Evolutionary conservation across 129 eudicot genomes (phyloP).

Genomic region (Gnaphalium uliginosum): DNA sequence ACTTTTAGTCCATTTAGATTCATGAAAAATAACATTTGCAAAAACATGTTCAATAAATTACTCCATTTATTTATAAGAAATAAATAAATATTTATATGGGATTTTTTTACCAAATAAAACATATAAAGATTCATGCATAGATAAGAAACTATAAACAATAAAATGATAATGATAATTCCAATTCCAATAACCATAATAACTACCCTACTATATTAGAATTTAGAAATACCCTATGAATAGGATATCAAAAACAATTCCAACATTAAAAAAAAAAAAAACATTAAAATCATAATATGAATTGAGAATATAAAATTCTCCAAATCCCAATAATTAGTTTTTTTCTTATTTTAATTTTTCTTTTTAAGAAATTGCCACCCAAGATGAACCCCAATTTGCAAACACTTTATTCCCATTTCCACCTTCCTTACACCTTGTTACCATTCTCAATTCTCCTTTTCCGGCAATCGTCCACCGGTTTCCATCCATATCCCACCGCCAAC

Average conservation of each 20-base stretch:
- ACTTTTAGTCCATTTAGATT: neutral
- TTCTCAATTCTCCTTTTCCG: slow-evolving; percentile 35
- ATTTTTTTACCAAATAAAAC: too few species aligned
- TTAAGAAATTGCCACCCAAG: slow-evolving; percentile 75
- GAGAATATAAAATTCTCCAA: slow-evolving; percentile 17
- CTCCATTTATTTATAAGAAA: neutral
- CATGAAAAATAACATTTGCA: neutral
- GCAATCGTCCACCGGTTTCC: slow-evolving; percentile 35
- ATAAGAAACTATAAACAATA: neutral
- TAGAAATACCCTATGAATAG: slow-evolving; percentile 42
- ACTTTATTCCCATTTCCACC: slow-evolving; percentile 56
- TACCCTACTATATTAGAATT: slow-evolving; percentile 27
- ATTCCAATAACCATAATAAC: slow-evolving; percentile 39
- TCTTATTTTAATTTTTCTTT: neutral
- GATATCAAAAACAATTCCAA: slow-evolving; percentile 36
- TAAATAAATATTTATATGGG: too few species aligned
- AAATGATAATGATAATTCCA: neutral
- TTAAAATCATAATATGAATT: slow-evolving; percentile 26
- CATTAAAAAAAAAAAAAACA: slow-evolving; percentile 1
- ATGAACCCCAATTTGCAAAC: slow-evolving; percentile 51
- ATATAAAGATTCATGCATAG: neutral
- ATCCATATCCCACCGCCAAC: slow-evolving; percentile 42
- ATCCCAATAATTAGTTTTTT: slow-evolving; percentile 9
- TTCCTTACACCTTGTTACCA: slow-evolving; percentile 69
- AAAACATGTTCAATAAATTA: neutral